Percentiles rank a stretch among this genome's conserved stretches.
Evolutionary conservation across 805 yeast species (phyloP).

Genomic region (Saturnispora bothae): DNA sequence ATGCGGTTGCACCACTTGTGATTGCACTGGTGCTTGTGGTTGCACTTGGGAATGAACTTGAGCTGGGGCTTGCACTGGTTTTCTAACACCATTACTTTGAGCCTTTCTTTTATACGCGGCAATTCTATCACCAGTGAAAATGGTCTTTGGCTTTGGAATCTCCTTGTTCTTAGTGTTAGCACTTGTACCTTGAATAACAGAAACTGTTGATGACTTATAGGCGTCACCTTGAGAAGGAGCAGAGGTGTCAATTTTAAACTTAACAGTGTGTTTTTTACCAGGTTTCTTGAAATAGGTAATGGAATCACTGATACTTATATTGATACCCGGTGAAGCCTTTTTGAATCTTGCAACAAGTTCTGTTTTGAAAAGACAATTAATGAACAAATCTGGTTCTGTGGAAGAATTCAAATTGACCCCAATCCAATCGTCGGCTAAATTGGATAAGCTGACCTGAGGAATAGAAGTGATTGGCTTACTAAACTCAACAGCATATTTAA

Average conservation of each 20-base stretch:
- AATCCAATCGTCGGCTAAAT: slow-evolving; percentile 85
- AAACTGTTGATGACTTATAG: slow-evolving; percentile 83
- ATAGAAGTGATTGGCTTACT: slow-evolving; percentile 51
- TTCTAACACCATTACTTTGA: slow-evolving; percentile 5
- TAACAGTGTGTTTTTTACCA: slow-evolving; percentile 65
- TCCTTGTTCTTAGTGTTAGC: slow-evolving; percentile 59
- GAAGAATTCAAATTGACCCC: slow-evolving; percentile 52
- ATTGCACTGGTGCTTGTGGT: slow-evolving; percentile 10
- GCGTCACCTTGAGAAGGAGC: slow-evolving; percentile 59
- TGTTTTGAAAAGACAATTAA: slow-evolving; percentile 79
- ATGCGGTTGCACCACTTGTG: slow-evolving; percentile 17
- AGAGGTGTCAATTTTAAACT: slow-evolving; percentile 49
- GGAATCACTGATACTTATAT: slow-evolving; percentile 57
- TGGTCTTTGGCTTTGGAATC: slow-evolving; percentile 53
- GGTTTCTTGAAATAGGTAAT: slow-evolving; percentile 86
- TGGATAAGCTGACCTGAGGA: slow-evolving; percentile 55
- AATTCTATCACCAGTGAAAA: slow-evolving; percentile 19
- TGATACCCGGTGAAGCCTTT: slow-evolving; percentile 45
- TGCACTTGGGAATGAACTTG: slow-evolving; percentile 51
- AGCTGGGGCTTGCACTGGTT: slow-evolving; percentile 9
- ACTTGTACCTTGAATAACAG: slow-evolving; percentile 71
- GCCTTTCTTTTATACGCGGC: slow-evolving; percentile 19
- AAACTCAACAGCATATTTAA: slow-evolving; percentile 50
- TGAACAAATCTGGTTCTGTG: slow-evolving; percentile 63
- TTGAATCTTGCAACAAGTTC: slow-evolving; percentile 73